A percentile compares a stretch with the other conserved stretches of the same genome.
These are phyloP conservation scores for Dioscorea cayenensis DNA, from an alignment of 116 monocot genomes.

Conservation along the genomic window DNA sequence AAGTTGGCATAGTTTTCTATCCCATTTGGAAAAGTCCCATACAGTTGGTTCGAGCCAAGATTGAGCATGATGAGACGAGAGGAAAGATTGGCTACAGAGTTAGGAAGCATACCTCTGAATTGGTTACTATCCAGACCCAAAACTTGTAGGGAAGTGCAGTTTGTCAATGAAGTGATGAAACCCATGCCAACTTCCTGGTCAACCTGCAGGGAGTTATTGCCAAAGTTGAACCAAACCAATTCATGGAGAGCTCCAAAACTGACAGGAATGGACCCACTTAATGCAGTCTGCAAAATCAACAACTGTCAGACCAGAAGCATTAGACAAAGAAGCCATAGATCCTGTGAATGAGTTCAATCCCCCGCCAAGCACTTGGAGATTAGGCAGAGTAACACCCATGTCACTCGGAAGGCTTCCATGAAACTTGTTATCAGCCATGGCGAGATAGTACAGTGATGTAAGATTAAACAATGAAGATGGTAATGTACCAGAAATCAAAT, in stretches of 20 bases:
- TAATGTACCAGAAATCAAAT: conserved; percentile 23
- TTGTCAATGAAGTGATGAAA: conserved; percentile 26
- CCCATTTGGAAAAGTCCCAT: conserved; percentile 22
- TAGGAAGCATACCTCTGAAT: conserved; percentile 16
- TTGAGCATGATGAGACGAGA: conserved; percentile 6
- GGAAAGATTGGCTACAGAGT: conserved; percentile 29
- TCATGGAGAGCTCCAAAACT: conserved; percentile 15
- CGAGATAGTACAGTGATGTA: conserved; percentile 17
- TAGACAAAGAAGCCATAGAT: conserved; percentile 22
- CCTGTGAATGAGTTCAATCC: conserved; percentile 24
- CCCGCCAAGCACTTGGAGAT: conserved; percentile 17
- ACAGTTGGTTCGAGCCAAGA: conserved; percentile 13
- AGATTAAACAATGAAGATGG: conserved; percentile 46
- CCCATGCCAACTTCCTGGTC: conserved; percentile 4
- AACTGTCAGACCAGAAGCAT: conserved; percentile 20
- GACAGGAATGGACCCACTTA: conserved; percentile 22
- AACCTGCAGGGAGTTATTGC: conserved; percentile 16
- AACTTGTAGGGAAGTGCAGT: conserved; percentile 13
- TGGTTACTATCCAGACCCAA: conserved; percentile 17
- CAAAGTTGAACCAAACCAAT: conserved; percentile 12
- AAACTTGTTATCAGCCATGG: conserved; percentile 14
- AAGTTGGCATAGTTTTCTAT: conserved; percentile 33
- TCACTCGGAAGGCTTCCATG: conserved; percentile 26
- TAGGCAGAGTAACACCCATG: conserved; percentile 15
- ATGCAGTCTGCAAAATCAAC: conserved; percentile 19